These are phyloP conservation scores for Adansonia rubrostipa DNA, from an alignment of 441 rosid genomes.

Conservation along the genomic window DNA sequence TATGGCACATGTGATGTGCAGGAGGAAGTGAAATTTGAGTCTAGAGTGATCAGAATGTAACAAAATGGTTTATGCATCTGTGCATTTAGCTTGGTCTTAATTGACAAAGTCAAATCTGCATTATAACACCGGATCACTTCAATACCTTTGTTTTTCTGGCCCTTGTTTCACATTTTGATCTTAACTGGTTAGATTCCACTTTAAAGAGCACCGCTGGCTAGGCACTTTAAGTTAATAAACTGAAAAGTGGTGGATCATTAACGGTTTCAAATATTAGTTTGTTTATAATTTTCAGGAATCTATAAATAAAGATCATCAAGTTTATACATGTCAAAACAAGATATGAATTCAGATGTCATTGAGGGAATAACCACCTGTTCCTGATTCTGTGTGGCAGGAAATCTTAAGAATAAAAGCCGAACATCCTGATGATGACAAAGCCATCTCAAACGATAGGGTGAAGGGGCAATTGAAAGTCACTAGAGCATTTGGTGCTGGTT, in stretches of 20 bases:
- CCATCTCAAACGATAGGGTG: conserved; percentile 81
- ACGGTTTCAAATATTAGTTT: background rate
- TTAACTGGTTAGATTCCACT: background rate
- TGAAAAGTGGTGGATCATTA: background rate
- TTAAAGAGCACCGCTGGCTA: background rate
- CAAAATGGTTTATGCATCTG: background rate
- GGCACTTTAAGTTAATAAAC: background rate
- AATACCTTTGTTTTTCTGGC: background rate
- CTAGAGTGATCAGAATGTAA: background rate
- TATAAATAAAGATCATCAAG: conserved; percentile 14
- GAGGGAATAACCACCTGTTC: conserved; percentile 22
- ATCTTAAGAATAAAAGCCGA: conserved; percentile 74
- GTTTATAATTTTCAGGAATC: background rate
- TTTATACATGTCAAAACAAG: background rate
- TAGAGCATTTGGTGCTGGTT: conserved; percentile 68
- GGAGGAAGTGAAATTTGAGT: conserved; percentile 3
- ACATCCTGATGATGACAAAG: conserved; percentile 83
- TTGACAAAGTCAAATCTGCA: conserved; percentile 13
- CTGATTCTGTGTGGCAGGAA: conserved; percentile 62
- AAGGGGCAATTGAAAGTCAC: conserved; percentile 94
- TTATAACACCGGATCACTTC: conserved; percentile 9
- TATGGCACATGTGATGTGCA: background rate
- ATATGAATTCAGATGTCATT: background rate
- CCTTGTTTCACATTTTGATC: conserved; percentile 1
- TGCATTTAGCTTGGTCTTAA: background rate